Percentiles rank a stretch among this genome's conserved stretches.
Conservation (phyloP, 1,284 basidiomycete species). For the Cryptococcus sp. region DNA sequence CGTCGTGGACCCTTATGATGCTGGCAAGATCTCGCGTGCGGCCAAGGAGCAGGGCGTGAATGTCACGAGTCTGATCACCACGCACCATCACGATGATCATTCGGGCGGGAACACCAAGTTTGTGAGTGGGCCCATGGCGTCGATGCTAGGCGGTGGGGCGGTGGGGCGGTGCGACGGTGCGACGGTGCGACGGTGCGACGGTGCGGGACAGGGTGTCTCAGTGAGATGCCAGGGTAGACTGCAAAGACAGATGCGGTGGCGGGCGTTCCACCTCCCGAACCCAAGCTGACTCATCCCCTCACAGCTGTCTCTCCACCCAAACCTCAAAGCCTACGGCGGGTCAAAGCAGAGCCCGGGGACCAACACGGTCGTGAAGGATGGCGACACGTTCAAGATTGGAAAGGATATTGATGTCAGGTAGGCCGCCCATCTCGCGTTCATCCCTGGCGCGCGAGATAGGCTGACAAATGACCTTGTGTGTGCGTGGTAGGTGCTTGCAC, state of each 20-base stretch:
- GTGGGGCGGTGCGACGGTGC: no score
- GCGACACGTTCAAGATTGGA: conserved; percentile 69
- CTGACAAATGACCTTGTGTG: neutral
- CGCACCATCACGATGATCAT: conserved; percentile 88
- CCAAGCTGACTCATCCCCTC: neutral
- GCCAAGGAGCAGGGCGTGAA: conserved; percentile 61
- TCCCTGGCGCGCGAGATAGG: neutral
- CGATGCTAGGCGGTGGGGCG: no score
- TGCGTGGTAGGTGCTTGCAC: conserved; percentile 63
- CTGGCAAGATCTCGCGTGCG: conserved; percentile 65
- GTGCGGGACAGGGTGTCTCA: neutral
- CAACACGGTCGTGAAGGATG: conserved; percentile 71
- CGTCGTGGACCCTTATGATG: conserved; percentile 66
- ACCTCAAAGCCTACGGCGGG: conserved; percentile 77
- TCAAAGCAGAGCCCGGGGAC: conserved; percentile 66
- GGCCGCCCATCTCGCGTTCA: conserved; percentile 15
- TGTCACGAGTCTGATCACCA: conserved; percentile 74
- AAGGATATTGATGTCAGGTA: conserved; percentile 68
- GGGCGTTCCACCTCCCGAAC: no score
- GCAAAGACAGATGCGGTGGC: neutral
- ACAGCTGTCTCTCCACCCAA: conserved; percentile 53
- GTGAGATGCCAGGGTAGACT: neutral
- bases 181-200: no score
- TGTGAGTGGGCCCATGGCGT: conserved; percentile 32
- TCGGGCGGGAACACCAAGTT: conserved; percentile 76